phyloP scores from a whole-genome alignment of 179 eudicot species.

The Nepenthes alata region DNA sequence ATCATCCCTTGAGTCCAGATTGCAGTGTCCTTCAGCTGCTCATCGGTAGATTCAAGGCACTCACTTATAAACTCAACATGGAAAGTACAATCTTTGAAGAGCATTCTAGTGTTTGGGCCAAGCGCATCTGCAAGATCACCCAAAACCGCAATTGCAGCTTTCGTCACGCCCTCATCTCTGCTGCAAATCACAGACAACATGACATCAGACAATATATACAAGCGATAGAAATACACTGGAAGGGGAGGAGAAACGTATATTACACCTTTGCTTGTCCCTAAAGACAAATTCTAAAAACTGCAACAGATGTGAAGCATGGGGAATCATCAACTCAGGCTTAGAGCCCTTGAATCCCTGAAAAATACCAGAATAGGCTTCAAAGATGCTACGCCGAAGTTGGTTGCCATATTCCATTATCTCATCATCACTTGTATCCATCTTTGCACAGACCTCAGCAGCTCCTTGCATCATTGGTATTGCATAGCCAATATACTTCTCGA shows the following conservation, averaged over 20 bases:
- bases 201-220: constrained; percentile 4
- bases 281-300: constrained; percentile 70
- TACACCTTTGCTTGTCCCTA: constrained; percentile 46
- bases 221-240: too few relatives aligned
- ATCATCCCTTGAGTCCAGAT: constrained; percentile 80
- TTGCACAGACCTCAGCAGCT: constrained; percentile 79
- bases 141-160: constrained; percentile 74
- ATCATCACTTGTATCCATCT: constrained; percentile 49
- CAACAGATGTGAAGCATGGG: constrained; percentile 73
- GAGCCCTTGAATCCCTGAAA: constrained; percentile 85
- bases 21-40: constrained; percentile 72
- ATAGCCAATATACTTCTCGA: constrained; percentile 64
- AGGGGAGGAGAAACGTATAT: too few relatives aligned
- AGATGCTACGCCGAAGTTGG: constrained; percentile 65
- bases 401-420: constrained; percentile 77
- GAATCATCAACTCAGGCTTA: constrained; percentile 64
- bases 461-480: constrained; percentile 82
- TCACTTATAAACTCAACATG: constrained; percentile 48
- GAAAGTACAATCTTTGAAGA: constrained; percentile 40
- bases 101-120: constrained; percentile 42
- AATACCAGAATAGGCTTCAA: constrained; percentile 89
- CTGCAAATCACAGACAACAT: background rate
- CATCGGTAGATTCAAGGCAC: constrained; percentile 71
- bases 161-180: constrained; percentile 81
- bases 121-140: constrained; percentile 91